Evolutionary conservation across 1,139 yeast genomes (phyloP), one percentile per base, ranked within the genome.

Genomic region (Lodderomyces margitis): DNA sequence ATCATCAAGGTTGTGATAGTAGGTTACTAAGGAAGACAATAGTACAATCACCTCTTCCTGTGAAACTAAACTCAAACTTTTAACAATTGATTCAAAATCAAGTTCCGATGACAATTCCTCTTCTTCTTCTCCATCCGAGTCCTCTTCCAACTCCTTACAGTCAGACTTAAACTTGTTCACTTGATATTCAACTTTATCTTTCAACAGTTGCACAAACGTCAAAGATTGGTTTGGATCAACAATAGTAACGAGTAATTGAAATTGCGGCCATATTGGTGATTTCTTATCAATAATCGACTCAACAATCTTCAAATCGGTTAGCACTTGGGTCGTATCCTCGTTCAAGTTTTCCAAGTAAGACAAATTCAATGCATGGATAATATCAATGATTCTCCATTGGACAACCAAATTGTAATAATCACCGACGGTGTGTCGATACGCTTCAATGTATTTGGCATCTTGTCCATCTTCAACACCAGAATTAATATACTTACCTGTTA

Each of bases 311-410:
- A 63, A 43, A 43, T 65, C 70, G 30, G 54, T 48, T 10, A 42
- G 41, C 23, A 68, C 54, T 33, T 58, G 48, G 9, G 37, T 21
- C 31, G 46, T 45, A 15, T 47, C 41, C 4, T 47, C 53, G 20
- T 46, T 31, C n/a, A 53, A 50, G 14, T 52, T 51, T 20, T 53
- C 52, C 48, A 70, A 59, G 42, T 61, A 67, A 12, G 51, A 54
- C 23, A 63, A 42, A 39, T 59, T 66, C 41, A 70, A 57, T 42
- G 64, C 63, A 44, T 67, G 62, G 12, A 64, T 48, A 20, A 70
- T 54, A 34, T 66, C 74, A 44, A 69, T 53, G 2, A 70, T 40
- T 53, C 76, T 63, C 75, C 75, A 70, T 21, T 61, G 54, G 16
- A 59, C 53, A 2, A 70, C 41, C 10, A 66, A 42, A 1, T 54